Percentiles rank a stretch among this genome's conserved stretches.
phyloP scores from a whole-genome alignment of 257 asterid genomes.

The Sherardia arvensis region DNA sequence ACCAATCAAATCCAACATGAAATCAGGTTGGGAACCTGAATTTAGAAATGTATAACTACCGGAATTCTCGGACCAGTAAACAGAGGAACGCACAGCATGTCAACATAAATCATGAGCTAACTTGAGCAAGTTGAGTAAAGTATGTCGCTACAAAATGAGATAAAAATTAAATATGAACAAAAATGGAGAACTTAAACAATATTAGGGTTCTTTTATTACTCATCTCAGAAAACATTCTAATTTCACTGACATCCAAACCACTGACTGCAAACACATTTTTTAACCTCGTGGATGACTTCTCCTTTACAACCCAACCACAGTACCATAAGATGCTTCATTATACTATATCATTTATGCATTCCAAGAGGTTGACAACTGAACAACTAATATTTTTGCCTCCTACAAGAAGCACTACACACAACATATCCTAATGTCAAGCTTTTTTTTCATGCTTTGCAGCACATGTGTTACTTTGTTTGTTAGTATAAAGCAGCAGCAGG shows the following conservation, averaged over 20 bases:
- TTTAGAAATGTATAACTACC: not conserved
- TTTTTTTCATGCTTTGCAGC: not conserved
- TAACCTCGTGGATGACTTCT: not conserved
- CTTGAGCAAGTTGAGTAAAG: not conserved
- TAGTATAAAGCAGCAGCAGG: not conserved
- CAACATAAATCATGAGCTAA: not conserved
- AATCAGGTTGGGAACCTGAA: not conserved
- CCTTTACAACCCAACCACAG: not conserved
- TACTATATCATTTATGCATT: not conserved
- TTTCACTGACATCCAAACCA: not conserved
- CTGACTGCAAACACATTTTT: not conserved
- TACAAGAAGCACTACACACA: not conserved
- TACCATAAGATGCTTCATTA: not conserved
- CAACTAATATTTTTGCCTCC: no score
- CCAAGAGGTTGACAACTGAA: no score
- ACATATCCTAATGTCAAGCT: not conserved
- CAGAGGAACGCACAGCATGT: not conserved
- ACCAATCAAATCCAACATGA: not conserved
- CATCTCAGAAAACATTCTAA: constrained; percentile 1
- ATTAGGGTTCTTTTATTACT: not conserved
- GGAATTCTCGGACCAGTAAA: not conserved
- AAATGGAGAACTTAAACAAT: not conserved
- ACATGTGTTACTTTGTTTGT: not conserved
- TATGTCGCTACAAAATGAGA: not conserved
- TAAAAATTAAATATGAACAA: not conserved